Conservation (phyloP, 805 yeast species). For the Maudiozyma saulgeensis region DNA sequence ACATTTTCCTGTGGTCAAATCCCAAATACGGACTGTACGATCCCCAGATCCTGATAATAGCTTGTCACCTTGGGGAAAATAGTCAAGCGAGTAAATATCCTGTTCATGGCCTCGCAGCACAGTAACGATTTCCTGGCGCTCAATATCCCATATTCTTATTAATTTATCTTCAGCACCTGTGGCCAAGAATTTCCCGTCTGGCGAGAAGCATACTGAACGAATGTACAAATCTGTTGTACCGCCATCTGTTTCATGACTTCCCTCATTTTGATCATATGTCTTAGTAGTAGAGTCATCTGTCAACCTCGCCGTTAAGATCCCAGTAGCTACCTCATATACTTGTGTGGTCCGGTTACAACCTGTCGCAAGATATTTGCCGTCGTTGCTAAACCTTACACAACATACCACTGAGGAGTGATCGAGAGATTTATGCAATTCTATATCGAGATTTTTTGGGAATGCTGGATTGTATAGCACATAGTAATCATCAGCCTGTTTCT, state of each 20-base stretch:
- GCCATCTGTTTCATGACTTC: slow-evolving; percentile 40
- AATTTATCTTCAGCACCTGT: slow-evolving; percentile 88
- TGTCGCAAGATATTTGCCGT: slow-evolving; percentile 88
- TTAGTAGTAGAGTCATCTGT: slow-evolving; percentile 56
- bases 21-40: slow-evolving; percentile 95
- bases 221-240: slow-evolving; percentile 75
- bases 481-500: slow-evolving; percentile 76
- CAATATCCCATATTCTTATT: slow-evolving; percentile 92
- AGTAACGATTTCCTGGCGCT: slow-evolving; percentile 74
- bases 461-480: slow-evolving; percentile 87
- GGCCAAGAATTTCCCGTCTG: slow-evolving; percentile 87
- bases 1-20: slow-evolving; percentile 78
- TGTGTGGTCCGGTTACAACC: slow-evolving; percentile 96
- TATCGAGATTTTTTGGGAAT: slow-evolving; percentile 65
- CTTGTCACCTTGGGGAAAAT: slow-evolving; percentile 87
- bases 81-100: slow-evolving; percentile 91
- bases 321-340: slow-evolving; percentile 85
- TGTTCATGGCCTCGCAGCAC: slow-evolving; percentile 92
- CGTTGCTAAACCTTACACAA: slow-evolving; percentile 86
- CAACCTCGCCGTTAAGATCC: slow-evolving; percentile 77
- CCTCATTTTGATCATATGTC: slow-evolving; percentile 21
- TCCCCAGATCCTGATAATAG: slow-evolving; percentile 95
- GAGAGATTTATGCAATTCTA: slow-evolving; percentile 78
- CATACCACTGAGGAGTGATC: slow-evolving; percentile 94
- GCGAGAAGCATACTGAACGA: slow-evolving; percentile 91